A percentile compares a stretch with the other conserved stretches of the same genome.
These are phyloP conservation scores for Xylariales sp. DNA, from an alignment of 2,329 filamentous ascomycete genomes.

Conservation along the genomic window DNA sequence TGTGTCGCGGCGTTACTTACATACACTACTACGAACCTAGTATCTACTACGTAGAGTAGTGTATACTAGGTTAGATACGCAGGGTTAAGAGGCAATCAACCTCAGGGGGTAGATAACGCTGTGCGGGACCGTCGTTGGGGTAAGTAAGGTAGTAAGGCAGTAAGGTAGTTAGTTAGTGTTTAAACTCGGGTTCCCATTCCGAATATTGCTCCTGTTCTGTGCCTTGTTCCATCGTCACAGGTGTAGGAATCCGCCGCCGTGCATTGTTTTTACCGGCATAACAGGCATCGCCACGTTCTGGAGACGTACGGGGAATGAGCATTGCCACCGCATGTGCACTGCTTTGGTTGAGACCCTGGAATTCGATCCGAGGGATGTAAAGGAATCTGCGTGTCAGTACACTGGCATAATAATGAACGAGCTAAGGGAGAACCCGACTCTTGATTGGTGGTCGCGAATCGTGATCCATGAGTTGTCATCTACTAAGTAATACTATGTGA, in stretches of 20 bases:
- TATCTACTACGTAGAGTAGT: neutral
- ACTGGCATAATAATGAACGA: conserved; percentile 15
- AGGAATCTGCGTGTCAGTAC: conserved; percentile 19
- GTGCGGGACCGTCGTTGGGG: conserved; percentile 32
- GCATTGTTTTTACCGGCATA: conserved; percentile 49
- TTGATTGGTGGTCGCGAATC: conserved; percentile 35
- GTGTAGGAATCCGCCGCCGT: conserved; percentile 45
- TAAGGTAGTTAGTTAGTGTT: conserved; percentile 31
- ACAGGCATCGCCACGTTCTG: conserved; percentile 45
- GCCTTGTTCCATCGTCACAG: conserved; percentile 36
- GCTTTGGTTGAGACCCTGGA: conserved; percentile 26
- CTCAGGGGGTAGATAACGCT: conserved; percentile 23
- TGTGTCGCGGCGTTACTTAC: conserved; percentile 33
- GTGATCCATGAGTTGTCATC: conserved; percentile 27
- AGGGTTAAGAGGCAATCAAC: too few species aligned
- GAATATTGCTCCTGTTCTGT: conserved; percentile 41
- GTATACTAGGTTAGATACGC: too few species aligned
- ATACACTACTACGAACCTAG: neutral
- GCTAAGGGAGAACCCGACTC: conserved; percentile 12
- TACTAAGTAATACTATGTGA: conserved; percentile 7
- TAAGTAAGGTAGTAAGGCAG: neutral
- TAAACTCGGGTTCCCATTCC: conserved; percentile 44
- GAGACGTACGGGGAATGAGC: conserved; percentile 37
- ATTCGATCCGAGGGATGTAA: conserved; percentile 27
- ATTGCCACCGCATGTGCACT: conserved; percentile 32